These are phyloP conservation scores for Lentinus polychrous DNA, from an alignment of 1,284 basidiomycete species.

Conservation along the genomic window DNA sequence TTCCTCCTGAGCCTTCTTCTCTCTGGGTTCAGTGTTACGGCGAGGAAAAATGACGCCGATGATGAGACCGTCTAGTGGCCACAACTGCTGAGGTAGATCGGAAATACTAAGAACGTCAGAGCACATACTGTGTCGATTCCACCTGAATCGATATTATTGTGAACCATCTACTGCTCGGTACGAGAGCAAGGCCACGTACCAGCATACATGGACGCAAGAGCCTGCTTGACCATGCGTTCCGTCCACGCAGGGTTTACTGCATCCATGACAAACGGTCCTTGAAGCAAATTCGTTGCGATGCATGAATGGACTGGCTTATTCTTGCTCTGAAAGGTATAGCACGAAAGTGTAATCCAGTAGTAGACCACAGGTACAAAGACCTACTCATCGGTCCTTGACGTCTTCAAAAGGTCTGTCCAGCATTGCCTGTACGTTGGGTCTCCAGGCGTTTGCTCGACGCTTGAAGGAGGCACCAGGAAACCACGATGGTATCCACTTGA, in stretches of 20 bases:
- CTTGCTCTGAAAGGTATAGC: not conserved
- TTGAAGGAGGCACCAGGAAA: slow-evolving; percentile 22
- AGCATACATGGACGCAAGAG: slow-evolving; percentile 7
- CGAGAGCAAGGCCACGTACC: not conserved
- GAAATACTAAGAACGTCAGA: not conserved
- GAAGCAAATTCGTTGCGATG: not conserved
- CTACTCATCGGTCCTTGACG: slow-evolving; percentile 2
- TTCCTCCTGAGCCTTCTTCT: slow-evolving; percentile 16
- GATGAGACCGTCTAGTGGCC: not conserved
- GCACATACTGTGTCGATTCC: slow-evolving; percentile 2
- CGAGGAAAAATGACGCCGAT: slow-evolving; percentile 16
- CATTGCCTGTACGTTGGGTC: slow-evolving; percentile 7
- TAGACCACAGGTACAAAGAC: not conserved
- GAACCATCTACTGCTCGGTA: not conserved
- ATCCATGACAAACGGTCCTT: not conserved
- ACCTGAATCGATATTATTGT: not conserved
- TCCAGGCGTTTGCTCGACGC: slow-evolving; percentile 29
- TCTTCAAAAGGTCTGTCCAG: slow-evolving; percentile 2
- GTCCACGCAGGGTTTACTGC: not conserved
- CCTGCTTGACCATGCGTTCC: not conserved
- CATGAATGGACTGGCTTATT: not conserved
- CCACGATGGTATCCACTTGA: slow-evolving; percentile 20
- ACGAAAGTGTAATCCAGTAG: not conserved
- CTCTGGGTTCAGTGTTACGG: slow-evolving; percentile 18
- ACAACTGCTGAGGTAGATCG: too few relatives aligned